These are phyloP conservation scores for Candida khao-thaluensis DNA, from an alignment of 805 yeast genomes.

Conservation along the genomic window DNA sequence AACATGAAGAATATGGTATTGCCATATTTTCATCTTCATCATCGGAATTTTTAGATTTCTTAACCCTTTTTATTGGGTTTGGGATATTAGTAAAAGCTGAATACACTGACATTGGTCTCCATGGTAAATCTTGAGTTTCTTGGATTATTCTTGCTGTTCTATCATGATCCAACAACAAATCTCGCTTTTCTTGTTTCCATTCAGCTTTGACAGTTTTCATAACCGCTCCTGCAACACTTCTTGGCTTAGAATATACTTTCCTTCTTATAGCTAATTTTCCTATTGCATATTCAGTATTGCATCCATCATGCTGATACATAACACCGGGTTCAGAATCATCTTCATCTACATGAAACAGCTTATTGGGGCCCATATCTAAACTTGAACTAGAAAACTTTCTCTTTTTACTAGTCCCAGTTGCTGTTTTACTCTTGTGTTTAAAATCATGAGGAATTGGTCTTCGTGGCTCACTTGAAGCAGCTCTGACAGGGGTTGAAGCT, in stretches of 20 bases:
- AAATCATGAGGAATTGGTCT: not conserved
- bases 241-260: not conserved
- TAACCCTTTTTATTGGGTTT: constrained; percentile 17
- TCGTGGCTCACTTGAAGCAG: not conserved
- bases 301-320: constrained; percentile 3
- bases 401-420: not conserved
- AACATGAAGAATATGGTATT: constrained; percentile 33
- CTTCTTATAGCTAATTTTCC: constrained; percentile 3
- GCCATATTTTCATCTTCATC: not conserved
- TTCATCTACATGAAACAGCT: not conserved
- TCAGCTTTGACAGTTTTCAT: constrained; percentile 15
- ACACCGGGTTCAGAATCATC: not conserved
- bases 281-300: not conserved
- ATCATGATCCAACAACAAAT: constrained; percentile 4
- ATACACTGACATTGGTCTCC: constrained; percentile 35
- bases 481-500: not conserved
- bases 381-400: not conserved
- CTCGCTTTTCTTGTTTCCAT: constrained; percentile 8
- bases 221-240: constrained; percentile 10
- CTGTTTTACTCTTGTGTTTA: too few relatives aligned
- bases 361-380: not conserved
- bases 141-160: constrained; percentile 13
- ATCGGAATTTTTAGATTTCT: constrained; percentile 11
- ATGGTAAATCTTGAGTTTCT: constrained; percentile 14
- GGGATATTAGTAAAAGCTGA: constrained; percentile 33